Evolutionary conservation across 2,329 filamentous ascomycete genomes (phyloP).

Genomic region (Diaporthe aspalathi): DNA sequence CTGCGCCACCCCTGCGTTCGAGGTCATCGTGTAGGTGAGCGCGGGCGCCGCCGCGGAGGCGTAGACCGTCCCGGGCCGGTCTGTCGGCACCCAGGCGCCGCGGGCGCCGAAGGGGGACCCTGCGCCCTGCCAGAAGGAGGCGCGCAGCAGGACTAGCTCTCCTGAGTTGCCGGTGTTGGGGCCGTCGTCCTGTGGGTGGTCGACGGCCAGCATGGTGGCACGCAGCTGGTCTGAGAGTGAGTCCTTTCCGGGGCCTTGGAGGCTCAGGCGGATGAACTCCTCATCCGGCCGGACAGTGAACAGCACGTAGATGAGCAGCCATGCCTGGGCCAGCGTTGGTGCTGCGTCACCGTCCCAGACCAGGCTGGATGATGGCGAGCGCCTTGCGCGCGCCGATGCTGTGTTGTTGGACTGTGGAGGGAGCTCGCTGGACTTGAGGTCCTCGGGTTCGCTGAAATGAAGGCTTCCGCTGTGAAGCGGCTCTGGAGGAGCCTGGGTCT

Average conservation of each 20-base stretch:
- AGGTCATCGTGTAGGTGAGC: slow-evolving; percentile 59
- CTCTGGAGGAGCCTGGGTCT: slow-evolving; percentile 37
- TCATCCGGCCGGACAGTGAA: slow-evolving; percentile 61
- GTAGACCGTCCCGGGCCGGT: slow-evolving; percentile 49
- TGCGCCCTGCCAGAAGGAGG: slow-evolving; percentile 77
- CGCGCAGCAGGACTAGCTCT: slow-evolving; percentile 58
- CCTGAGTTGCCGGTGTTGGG: slow-evolving; percentile 46
- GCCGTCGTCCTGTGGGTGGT: slow-evolving; percentile 54
- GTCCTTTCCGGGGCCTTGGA: slow-evolving; percentile 50
- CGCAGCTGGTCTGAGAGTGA: slow-evolving; percentile 43
- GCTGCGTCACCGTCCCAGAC: slow-evolving; percentile 55
- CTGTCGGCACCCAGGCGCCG: slow-evolving; percentile 68
- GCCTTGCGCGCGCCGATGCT: slow-evolving; percentile 66
- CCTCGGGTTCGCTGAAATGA: slow-evolving; percentile 48
- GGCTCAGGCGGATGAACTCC: slow-evolving; percentile 61
- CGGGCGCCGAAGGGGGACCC: slow-evolving; percentile 75
- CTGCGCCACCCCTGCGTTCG: slow-evolving; percentile 47
- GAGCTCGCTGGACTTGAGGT: slow-evolving; percentile 48
- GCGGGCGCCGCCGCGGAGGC: slow-evolving; percentile 61
- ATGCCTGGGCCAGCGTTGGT: slow-evolving; percentile 62
- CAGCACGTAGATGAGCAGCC: slow-evolving; percentile 64
- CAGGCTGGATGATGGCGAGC: slow-evolving; percentile 60
- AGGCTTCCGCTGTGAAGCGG: slow-evolving; percentile 45
- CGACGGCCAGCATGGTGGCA: slow-evolving; percentile 61
- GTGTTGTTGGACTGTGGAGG: slow-evolving; percentile 63